These are phyloP conservation scores for Hypoxylon rubiginosum DNA, from an alignment of 2,329 filamentous ascomycete species.

Conservation along the genomic window DNA sequence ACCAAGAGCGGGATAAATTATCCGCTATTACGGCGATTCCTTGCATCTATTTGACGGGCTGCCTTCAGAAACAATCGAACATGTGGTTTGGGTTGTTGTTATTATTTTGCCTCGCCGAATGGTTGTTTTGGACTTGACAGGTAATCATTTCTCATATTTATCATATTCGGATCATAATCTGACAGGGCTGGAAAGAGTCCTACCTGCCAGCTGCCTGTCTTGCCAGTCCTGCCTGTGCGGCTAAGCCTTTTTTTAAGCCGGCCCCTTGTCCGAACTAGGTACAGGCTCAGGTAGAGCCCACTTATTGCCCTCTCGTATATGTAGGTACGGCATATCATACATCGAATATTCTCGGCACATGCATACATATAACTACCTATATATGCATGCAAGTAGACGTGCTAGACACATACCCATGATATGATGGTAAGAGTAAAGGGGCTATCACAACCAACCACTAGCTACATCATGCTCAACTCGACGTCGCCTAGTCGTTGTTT, in stretches of 20 bases:
- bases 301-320: not conserved
- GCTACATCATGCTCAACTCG: not conserved
- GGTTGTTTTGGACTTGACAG: constrained; percentile 28
- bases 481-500: not conserved
- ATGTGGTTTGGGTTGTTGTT: constrained; percentile 17
- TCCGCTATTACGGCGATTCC: constrained; percentile 35
- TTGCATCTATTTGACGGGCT: constrained; percentile 32
- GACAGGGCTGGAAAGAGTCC: not conserved
- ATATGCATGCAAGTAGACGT: no score
- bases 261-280: constrained; percentile 28
- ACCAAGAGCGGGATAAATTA: constrained; percentile 35
- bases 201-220: constrained; percentile 7
- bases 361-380: not conserved
- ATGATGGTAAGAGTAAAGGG: not conserved
- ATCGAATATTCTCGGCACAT: not conserved
- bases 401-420: not conserved
- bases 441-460: not conserved
- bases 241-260: constrained; percentile 41
- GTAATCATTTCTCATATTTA: constrained; percentile 7
- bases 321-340: not conserved
- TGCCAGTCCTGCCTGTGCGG: not conserved
- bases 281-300: not conserved
- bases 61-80: constrained; percentile 27
- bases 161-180: constrained; percentile 9
- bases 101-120: not conserved